phyloP scores from a whole-genome alignment of 257 asterid genomes.

The Petunia axillaris region DNA sequence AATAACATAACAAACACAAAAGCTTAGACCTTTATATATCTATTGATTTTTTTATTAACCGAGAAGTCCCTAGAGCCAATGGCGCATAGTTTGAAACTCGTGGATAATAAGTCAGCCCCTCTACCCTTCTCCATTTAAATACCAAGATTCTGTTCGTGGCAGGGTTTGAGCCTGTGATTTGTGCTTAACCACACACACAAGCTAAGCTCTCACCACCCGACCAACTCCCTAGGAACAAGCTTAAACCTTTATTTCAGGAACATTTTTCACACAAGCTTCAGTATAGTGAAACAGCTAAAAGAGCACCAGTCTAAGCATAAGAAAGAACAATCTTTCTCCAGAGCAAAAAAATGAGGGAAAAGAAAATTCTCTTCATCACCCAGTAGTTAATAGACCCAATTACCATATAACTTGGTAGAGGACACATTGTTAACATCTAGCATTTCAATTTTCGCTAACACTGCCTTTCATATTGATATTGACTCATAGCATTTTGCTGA shows the following conservation, averaged over 20 bases:
- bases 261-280: not conserved
- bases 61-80: too few species aligned
- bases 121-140: too few species aligned
- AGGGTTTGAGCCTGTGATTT: too few species aligned
- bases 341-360: not conserved
- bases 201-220: too few species aligned
- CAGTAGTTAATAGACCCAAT: not conserved
- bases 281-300: conserved; percentile 8
- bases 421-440: not conserved
- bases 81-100: too few species aligned
- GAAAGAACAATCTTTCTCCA: not conserved
- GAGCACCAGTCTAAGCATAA: not conserved
- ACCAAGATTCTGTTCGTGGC: too few species aligned
- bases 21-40: not conserved
- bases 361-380: not conserved
- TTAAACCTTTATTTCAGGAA: not conserved
- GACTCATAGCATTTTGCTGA: too few species aligned
- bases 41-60: not conserved
- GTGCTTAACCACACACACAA: too few species aligned
- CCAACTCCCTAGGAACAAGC: not conserved
- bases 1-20: conserved; percentile 10
- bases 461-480: too few species aligned
- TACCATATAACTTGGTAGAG: not conserved
- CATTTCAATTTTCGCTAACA: not conserved
- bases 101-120: too few species aligned